These are phyloP conservation scores for Candida vaughaniae DNA, from an alignment of 805 yeast species.

Conservation along the genomic window DNA sequence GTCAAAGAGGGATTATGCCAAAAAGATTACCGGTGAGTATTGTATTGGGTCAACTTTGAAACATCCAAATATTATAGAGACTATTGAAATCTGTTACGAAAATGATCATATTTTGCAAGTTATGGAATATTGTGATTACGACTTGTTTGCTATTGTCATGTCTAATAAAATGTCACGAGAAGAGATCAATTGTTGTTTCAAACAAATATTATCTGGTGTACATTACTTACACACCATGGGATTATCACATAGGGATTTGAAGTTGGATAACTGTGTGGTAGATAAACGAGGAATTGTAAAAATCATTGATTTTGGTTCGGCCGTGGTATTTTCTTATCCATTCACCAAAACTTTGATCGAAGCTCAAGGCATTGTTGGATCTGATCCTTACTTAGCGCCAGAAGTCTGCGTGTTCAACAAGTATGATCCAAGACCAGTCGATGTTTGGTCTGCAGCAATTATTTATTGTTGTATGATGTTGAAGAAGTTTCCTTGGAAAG, in stretches of 20 bases:
- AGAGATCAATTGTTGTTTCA: conserved; percentile 79
- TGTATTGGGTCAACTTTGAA: conserved; percentile 81
- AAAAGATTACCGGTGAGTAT: conserved; percentile 85
- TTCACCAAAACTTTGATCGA: conserved; percentile 56
- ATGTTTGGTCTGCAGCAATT: conserved; percentile 82
- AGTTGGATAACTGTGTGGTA: conserved; percentile 80
- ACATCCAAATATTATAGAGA: conserved; percentile 78
- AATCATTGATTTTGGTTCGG: conserved; percentile 80
- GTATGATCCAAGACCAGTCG: conserved; percentile 78
- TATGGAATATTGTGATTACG: conserved; percentile 91
- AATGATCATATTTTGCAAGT: conserved; percentile 77
- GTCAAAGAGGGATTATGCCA: conserved; percentile 72
- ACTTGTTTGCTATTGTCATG: conserved; percentile 85
- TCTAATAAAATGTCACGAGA: conserved; percentile 78
- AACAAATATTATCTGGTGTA: conserved; percentile 72
- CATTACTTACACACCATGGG: conserved; percentile 74
- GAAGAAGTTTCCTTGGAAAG: conserved; percentile 86
- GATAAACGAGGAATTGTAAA: conserved; percentile 72
- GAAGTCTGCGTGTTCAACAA: conserved; percentile 60
- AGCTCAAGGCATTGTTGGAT: conserved; percentile 79
- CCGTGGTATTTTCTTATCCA: conserved; percentile 79
- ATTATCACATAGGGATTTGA: conserved; percentile 78
- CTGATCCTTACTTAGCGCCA: conserved; percentile 85
- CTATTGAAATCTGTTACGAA: conserved; percentile 71
- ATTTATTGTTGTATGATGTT: conserved; percentile 86